Evolutionary conservation across 306 rosid genomes (phyloP).

Genomic region (Quercus aquifolioides): DNA sequence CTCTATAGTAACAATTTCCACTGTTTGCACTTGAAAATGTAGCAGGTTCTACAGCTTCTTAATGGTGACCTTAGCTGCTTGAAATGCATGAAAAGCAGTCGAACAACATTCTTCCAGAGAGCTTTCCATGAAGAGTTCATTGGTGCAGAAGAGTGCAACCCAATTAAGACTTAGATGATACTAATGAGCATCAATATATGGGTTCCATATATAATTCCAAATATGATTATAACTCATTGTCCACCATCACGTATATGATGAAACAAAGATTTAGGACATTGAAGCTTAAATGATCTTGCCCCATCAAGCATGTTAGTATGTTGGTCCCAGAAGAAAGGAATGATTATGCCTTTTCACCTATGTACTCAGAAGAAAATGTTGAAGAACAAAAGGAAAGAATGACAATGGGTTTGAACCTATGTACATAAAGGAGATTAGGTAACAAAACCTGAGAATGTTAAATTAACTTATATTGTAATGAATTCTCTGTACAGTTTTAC

Average conservation of each 20-base stretch:
- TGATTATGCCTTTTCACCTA: neutral
- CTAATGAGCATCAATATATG: neutral
- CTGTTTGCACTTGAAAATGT: conserved; percentile 13
- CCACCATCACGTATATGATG: neutral
- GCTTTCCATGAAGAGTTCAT: conserved; percentile 55
- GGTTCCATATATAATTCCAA: neutral
- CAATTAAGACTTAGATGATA: conserved; percentile 17
- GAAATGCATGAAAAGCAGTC: conserved; percentile 60
- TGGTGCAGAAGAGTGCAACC: conserved; percentile 27
- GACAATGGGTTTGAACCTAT: neutral
- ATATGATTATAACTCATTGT: neutral
- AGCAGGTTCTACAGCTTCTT: conserved; percentile 77
- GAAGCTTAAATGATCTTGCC: neutral
- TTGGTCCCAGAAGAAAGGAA: neutral
- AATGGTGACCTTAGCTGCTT: conserved; percentile 72
- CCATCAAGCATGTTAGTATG: neutral
- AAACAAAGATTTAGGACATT: neutral
- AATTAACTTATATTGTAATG: neutral
- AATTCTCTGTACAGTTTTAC: neutral
- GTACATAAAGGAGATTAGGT: conserved; percentile 19
- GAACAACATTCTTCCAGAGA: conserved; percentile 53
- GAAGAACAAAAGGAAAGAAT: neutral
- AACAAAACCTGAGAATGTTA: neutral
- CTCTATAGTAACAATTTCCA: neutral
- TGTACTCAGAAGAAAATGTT: conserved; percentile 1